These are phyloP conservation scores for Aspergillus glaucus DNA, from an alignment of 2,329 filamentous ascomycete species.

Conservation along the genomic window DNA sequence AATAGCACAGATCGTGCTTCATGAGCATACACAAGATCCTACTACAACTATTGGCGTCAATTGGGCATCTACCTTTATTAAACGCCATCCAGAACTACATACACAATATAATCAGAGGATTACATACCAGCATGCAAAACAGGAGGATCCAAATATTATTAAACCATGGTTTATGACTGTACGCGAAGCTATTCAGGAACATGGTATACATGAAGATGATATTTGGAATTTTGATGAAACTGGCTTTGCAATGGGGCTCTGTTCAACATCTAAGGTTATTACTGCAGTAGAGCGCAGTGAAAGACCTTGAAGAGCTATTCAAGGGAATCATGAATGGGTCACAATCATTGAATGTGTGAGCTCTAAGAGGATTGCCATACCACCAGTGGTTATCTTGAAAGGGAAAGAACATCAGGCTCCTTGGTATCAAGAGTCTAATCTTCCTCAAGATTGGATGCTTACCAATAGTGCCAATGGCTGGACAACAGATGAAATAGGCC, in stretches of 20 bases:
- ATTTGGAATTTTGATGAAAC: too few species aligned
- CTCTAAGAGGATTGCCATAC: neutral
- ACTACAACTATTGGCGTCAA: neutral
- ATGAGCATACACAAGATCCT: neutral
- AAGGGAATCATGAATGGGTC: neutral
- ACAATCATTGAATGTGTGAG: slow-evolving; percentile 1
- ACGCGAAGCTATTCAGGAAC: too few species aligned
- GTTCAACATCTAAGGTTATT: slow-evolving; percentile 1
- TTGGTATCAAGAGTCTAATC: neutral
- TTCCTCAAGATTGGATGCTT: too few species aligned
- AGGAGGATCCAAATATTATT: too few species aligned
- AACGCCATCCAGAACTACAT: neutral
- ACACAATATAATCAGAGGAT: neutral
- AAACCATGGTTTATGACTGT: too few species aligned
- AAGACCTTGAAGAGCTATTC: neutral
- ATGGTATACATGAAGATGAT: too few species aligned
- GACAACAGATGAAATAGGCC: too few species aligned
- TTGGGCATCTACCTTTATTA: neutral
- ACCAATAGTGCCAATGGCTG: too few species aligned
- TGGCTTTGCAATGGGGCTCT: neutral
- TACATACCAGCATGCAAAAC: neutral
- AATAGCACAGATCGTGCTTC: too few species aligned
- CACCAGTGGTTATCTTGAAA: neutral
- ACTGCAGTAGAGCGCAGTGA: neutral
- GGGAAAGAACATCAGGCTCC: neutral